These are phyloP conservation scores for Nigrospora sphaerica DNA, from an alignment of 2,329 filamentous ascomycete genomes.

Conservation along the genomic window DNA sequence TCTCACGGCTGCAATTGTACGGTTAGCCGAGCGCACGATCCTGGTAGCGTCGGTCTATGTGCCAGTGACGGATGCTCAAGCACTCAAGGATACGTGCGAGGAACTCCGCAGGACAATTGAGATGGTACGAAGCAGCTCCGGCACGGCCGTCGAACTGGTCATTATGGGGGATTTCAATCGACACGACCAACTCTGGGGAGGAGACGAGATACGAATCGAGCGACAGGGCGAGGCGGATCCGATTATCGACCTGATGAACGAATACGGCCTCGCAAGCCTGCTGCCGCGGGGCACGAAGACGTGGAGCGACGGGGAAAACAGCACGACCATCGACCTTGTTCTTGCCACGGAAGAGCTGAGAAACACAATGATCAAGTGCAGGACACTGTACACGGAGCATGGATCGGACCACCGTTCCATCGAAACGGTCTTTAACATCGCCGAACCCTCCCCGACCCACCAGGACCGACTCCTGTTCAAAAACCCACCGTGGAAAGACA, in stretches of 20 bases:
- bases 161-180: not conserved
- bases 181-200: conserved; percentile 20
- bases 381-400: conserved; percentile 9
- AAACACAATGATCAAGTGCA: conserved; percentile 5
- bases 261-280: no score
- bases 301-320: no score
- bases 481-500: conserved; percentile 19
- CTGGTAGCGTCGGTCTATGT: not conserved
- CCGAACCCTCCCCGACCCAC: conserved; percentile 1
- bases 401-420: conserved; percentile 23
- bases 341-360: conserved; percentile 13
- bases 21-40: not conserved
- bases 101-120: no score
- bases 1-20: not conserved
- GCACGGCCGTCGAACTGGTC: not conserved
- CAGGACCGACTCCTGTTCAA: conserved; percentile 12
- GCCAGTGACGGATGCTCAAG: not conserved
- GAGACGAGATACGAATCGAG: conserved; percentile 25
- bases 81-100: not conserved
- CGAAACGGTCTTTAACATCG: conserved; percentile 19
- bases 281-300: no score
- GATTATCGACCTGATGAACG: conserved; percentile 27
- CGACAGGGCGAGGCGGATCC: conserved; percentile 27
- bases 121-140: not conserved
- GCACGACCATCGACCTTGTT: no score